Conservation (phyloP, 257 asterid species). For the Solanum appendiculatum region DNA sequence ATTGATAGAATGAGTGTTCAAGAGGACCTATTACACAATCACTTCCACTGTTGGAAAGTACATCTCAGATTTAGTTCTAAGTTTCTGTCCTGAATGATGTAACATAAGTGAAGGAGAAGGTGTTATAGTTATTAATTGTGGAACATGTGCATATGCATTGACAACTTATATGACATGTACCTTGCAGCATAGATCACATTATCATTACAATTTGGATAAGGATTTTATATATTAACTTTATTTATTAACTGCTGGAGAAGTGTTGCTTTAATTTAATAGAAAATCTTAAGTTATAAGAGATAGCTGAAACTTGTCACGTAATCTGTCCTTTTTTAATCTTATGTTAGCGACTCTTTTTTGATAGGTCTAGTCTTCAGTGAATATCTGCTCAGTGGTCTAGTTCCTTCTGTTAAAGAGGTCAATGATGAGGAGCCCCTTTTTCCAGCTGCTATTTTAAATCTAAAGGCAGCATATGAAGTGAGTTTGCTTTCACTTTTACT, state of each 20-base stretch:
- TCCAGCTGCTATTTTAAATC: slow-evolving; percentile 51
- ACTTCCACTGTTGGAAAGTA: background rate
- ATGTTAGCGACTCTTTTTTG: background rate
- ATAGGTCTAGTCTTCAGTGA: slow-evolving; percentile 92
- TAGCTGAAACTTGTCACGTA: background rate
- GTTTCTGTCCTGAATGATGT: background rate
- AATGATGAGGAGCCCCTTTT: slow-evolving; percentile 88
- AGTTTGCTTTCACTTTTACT: slow-evolving; percentile 8
- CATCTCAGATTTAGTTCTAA: background rate
- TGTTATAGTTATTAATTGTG: background rate
- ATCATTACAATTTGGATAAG: background rate
- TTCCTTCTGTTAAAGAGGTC: slow-evolving; percentile 93
- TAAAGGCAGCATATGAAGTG: slow-evolving; percentile 60
- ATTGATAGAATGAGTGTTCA: background rate
- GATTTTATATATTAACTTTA: background rate
- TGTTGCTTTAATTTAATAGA: background rate
- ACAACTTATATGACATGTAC: background rate
- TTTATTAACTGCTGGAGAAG: background rate
- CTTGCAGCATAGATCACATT: background rate
- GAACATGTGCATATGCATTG: background rate
- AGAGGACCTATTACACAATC: background rate
- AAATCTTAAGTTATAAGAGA: background rate
- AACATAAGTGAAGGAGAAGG: background rate
- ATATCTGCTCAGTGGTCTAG: slow-evolving; percentile 87
- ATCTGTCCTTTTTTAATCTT: background rate